Base-by-base conservation (phyloP, 352 stramenopile species). In the Blastocystis sp. region DNA sequence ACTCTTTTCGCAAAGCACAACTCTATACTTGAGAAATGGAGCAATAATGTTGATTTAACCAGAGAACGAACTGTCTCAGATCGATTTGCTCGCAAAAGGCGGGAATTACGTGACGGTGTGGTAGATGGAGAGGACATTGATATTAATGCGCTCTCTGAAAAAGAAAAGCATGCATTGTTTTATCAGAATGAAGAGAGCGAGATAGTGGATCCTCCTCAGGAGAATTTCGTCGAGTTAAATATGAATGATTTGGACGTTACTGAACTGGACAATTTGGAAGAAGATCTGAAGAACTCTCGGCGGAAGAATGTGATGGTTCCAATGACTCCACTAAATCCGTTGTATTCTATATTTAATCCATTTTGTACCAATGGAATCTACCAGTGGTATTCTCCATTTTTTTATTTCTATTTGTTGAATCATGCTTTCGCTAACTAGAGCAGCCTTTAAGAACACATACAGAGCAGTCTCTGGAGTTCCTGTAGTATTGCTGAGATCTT, bases 101-200 rank as follows among this genome's bases (percentile, higher is more conserved):
- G 43, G 70, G 45, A 80, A 9, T 61, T 63, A 7, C 41, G 45
- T 9, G 50, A 63, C 5, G 15, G 45, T 41, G 70, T 18, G 2
- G 50, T 50, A 15, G 70, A 80, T 7, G 13, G 23, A n/a, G 5
- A 45, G 43, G 43, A 62, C 20, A 63, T 62, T 7, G 50, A 26
- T 39, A 23, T 80, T 7, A 47, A 80, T 15, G 45, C 62, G 8
- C 29, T 80, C 45, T 64, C 41, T 18, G 45, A 62, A 20, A 47
- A 80, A 7, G 45, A 80, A 23, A 41, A 62, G 23, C 70, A 80
- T 63, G 39, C 45, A 41, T 41, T 80, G 43, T 80, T 80, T 47
- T 80, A 80, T 41, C 70, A 80, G n/a, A 80, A 80, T 41, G 9
- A 20, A 37, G 55, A 80, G 37, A 37, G 37, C 3, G 70, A 80